phyloP scores from a whole-genome alignment of 2,329 filamentous ascomycete species.

The Pseudocercospora crystallina region DNA sequence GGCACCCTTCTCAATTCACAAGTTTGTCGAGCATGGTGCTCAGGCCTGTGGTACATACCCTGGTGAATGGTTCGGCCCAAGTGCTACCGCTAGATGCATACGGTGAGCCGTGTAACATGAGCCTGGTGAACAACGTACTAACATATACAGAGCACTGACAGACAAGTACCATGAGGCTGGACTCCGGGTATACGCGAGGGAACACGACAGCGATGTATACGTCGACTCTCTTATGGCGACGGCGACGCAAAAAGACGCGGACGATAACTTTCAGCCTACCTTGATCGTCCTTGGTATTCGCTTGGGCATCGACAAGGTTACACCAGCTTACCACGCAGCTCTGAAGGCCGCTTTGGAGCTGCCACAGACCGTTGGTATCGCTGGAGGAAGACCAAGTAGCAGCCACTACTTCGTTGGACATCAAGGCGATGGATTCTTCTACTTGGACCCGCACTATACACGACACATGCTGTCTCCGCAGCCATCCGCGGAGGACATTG shows the following conservation, averaged over 20 bases:
- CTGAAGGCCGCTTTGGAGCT: conserved; percentile 81
- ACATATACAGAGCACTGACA: conserved; percentile 66
- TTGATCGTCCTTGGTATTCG: conserved; percentile 85
- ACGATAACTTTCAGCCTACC: conserved; percentile 72
- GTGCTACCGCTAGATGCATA: conserved; percentile 89
- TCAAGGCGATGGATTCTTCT: conserved; percentile 81
- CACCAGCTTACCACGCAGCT: conserved; percentile 92
- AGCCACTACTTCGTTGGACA: conserved; percentile 76
- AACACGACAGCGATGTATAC: conserved; percentile 88
- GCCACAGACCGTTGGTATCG: conserved; percentile 91
- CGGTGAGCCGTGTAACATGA: conserved; percentile 59
- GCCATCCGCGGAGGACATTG: conserved; percentile 67
- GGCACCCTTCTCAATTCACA: conserved; percentile 92
- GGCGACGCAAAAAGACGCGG: conserved; percentile 60
- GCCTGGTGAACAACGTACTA: conserved; percentile 5
- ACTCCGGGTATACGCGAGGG: conserved; percentile 82
- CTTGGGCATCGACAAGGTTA: conserved; percentile 90
- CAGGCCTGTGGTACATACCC: conserved; percentile 88
- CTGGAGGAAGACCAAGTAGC: conserved; percentile 88
- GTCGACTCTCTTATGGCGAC: conserved; percentile 81
- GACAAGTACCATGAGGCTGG: conserved; percentile 61
- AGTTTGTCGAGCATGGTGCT: conserved; percentile 86
- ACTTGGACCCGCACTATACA: conserved; percentile 90
- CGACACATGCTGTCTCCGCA: conserved; percentile 66
- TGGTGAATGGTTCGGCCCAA: conserved; percentile 98